phyloP scores from a whole-genome alignment of 2,329 filamentous ascomycete genomes.

The Botrytis byssoidea region DNA sequence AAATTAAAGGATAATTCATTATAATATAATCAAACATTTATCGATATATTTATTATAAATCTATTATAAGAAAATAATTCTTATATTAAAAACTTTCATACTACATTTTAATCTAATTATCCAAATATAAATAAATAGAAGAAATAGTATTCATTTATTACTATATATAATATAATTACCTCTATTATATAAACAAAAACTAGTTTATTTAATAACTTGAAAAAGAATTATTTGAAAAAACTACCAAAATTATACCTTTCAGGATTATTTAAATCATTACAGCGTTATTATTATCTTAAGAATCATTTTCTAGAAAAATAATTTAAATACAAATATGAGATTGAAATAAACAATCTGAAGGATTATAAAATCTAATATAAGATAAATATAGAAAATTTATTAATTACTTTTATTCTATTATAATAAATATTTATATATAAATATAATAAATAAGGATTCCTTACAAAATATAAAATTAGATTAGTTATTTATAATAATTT shows the following conservation, averaged over 20 bases:
- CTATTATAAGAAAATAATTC: accelerated
- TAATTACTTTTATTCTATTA: accelerated
- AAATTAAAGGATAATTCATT: accelerated
- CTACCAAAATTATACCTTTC: accelerated
- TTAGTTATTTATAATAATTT: accelerated
- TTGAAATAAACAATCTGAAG: too few species aligned
- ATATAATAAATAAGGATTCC: too few species aligned
- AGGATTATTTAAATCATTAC: too few species aligned
- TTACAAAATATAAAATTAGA: accelerated
- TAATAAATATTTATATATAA: too few species aligned
- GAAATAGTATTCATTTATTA: accelerated
- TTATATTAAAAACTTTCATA: too few species aligned
- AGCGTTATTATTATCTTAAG: too few species aligned
- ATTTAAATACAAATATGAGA: too few species aligned
- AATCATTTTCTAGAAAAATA: too few species aligned
- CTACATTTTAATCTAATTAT: accelerated
- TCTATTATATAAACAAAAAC: too few species aligned
- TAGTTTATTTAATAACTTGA: accelerated
- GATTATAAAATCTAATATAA: too few species aligned
- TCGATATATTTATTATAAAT: too few species aligned
- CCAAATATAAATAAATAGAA: too few species aligned
- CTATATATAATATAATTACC: accelerated
- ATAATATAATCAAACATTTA: accelerated
- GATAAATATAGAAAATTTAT: accelerated
- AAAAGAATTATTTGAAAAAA: accelerated